These are phyloP conservation scores for Schizophyllum amplum DNA, from an alignment of 1,284 basidiomycete species.

Conservation along the genomic window DNA sequence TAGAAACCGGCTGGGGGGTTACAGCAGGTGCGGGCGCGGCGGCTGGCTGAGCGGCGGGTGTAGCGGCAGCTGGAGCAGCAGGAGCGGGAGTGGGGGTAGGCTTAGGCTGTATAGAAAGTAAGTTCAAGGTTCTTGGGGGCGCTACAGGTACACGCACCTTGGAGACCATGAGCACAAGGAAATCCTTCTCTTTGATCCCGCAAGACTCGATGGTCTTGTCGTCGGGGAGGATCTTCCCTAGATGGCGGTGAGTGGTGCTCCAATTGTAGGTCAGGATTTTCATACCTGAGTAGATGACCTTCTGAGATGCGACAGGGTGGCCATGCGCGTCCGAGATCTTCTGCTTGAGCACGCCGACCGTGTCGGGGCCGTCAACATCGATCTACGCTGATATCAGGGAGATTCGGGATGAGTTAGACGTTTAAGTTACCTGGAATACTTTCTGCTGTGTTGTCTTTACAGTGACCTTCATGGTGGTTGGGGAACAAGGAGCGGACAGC, in stretches of 20 bases:
- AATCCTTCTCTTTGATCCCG: conserved; percentile 98
- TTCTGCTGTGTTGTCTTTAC: conserved; percentile 93
- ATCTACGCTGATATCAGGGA: conserved; percentile 37
- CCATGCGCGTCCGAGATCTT: conserved; percentile 80
- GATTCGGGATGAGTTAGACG: neutral
- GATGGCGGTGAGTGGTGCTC: conserved; percentile 3
- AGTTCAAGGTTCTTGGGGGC: neutral
- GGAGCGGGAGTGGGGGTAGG: conserved; percentile 29
- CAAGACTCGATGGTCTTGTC: conserved; percentile 84
- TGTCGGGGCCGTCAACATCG: conserved; percentile 73
- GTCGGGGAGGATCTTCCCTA: conserved; percentile 91
- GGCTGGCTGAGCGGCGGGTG: conserved; percentile 26
- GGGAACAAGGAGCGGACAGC: neutral
- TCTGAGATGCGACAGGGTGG: conserved; percentile 71
- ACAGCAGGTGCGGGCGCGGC: conserved; percentile 31
- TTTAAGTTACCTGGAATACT: conserved; percentile 55
- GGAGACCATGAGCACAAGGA: conserved; percentile 96
- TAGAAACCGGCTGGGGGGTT: conserved; percentile 24
- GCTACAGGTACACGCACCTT: conserved; percentile 54
- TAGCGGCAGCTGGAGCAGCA: conserved; percentile 20
- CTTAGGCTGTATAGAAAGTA: conserved; percentile 41
- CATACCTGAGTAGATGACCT: conserved; percentile 80
- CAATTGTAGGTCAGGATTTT: neutral
- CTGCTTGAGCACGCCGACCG: conserved; percentile 75
- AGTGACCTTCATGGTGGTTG: conserved; percentile 72